Percentiles rank a stretch among this genome's conserved stretches.
phyloP scores from a whole-genome alignment of 139 green algal genomes.

The Picochlorum sp. region DNA sequence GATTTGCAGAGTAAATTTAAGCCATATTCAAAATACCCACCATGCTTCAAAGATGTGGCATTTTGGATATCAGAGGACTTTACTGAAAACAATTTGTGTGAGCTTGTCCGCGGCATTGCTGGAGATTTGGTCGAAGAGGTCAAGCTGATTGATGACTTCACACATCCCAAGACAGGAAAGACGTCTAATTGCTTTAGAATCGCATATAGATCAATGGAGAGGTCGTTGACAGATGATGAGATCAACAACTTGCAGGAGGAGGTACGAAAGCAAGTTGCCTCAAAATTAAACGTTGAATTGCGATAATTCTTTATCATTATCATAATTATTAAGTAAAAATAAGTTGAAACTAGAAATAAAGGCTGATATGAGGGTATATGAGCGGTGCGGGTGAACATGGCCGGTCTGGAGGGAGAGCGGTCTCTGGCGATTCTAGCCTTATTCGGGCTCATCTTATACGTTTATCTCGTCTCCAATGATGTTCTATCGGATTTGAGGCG shows the following conservation, averaged over 20 bases:
- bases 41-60: slow-evolving; percentile 95
- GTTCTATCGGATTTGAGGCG: background rate
- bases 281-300: slow-evolving; percentile 63
- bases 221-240: slow-evolving; percentile 92
- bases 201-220: slow-evolving; percentile 86
- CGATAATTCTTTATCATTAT: slow-evolving; percentile 18
- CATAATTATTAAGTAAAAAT: background rate
- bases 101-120: slow-evolving; percentile 68
- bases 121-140: slow-evolving; percentile 93
- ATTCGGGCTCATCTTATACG: background rate
- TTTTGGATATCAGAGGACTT: slow-evolving; percentile 92
- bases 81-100: slow-evolving; percentile 98
- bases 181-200: slow-evolving; percentile 96
- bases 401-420: no score
- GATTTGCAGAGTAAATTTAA: slow-evolving; percentile 75
- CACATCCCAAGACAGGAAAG: slow-evolving; percentile 79
- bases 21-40: slow-evolving; percentile 90
- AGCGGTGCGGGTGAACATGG: no score
- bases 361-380: background rate
- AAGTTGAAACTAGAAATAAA: background rate
- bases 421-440: no score
- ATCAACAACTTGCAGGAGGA: slow-evolving; percentile 88
- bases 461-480: background rate
- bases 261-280: slow-evolving; percentile 44
- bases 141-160: slow-evolving; percentile 93